phyloP scores from a whole-genome alignment of 1,284 basidiomycete genomes.

The Porogramme epimiltina region DNA sequence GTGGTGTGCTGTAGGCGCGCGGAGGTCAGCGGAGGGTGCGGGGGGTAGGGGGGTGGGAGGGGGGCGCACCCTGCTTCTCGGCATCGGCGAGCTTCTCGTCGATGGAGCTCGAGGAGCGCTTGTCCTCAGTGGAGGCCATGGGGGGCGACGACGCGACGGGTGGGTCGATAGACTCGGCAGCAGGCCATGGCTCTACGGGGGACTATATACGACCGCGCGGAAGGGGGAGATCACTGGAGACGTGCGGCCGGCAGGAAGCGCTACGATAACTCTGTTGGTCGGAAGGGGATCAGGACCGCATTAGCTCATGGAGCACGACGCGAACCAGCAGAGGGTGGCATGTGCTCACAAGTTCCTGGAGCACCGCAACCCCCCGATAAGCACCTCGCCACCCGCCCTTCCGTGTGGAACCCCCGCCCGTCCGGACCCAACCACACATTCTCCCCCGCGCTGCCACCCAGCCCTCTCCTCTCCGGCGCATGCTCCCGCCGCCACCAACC shows the following conservation, averaged over 20 bases:
- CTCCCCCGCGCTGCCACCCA: no score
- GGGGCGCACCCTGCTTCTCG: slow-evolving; percentile 24
- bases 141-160: slow-evolving; percentile 15
- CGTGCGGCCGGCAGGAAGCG: no score
- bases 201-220: not conserved
- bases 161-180: slow-evolving; percentile 11
- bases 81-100: slow-evolving; percentile 31
- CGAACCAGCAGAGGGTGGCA: no score
- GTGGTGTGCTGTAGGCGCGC: no score
- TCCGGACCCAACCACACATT: no score
- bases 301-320: not conserved
- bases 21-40: not conserved
- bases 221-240: no score
- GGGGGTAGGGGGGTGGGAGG: not conserved
- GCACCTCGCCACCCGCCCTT: not conserved
- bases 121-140: slow-evolving; percentile 35
- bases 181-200: no score
- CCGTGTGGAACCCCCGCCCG: no score
- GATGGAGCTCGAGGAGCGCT: slow-evolving; percentile 24
- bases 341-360: not conserved
- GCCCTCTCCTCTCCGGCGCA: no score
- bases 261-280: no score
- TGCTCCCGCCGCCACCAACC: no score
- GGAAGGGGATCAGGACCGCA: no score
- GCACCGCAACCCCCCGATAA: not conserved